Percentiles rank a stretch among this genome's conserved stretches.
These are phyloP conservation scores for Trichoderma afroharzianum DNA, from an alignment of 2,329 filamentous ascomycete genomes.

Conservation along the genomic window DNA sequence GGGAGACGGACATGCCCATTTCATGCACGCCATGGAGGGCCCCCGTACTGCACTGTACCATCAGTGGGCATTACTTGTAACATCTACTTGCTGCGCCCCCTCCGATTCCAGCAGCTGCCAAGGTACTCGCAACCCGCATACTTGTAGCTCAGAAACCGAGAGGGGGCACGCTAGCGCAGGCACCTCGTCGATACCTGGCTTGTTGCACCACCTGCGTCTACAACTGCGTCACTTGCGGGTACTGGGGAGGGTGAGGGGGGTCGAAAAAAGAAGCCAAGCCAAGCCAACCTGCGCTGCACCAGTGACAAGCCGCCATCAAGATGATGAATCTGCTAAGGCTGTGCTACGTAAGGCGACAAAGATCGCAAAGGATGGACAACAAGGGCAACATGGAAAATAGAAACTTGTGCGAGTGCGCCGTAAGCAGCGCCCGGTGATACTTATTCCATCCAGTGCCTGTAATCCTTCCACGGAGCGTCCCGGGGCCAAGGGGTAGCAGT, in stretches of 20 bases:
- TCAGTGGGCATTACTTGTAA: not conserved
- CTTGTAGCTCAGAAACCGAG: not conserved
- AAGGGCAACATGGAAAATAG: not conserved
- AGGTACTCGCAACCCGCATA: not conserved
- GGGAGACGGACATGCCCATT: not conserved
- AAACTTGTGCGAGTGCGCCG: not conserved
- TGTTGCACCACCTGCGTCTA: not conserved
- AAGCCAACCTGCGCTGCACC: not conserved
- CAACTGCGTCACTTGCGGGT: not conserved
- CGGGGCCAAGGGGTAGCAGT: not conserved
- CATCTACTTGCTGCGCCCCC: not conserved
- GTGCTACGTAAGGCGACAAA: not conserved
- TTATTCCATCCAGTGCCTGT: not conserved
- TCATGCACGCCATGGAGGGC: not conserved
- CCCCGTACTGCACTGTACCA: not conserved
- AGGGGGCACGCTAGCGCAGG: slow-evolving; percentile 7
- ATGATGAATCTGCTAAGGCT: not conserved
- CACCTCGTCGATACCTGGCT: slow-evolving; percentile 4
- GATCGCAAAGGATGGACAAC: not conserved
- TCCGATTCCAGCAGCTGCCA: not conserved
- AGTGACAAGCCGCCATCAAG: not conserved
- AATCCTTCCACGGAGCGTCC: slow-evolving; percentile 10
- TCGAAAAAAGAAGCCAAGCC: not conserved
- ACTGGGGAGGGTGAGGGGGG: not conserved
- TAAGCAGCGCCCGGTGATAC: not conserved